A percentile compares a stretch with the other conserved stretches of the same genome.
phyloP scores from a whole-genome alignment of 2,329 filamentous ascomycete genomes.

The Xenoacremonium recifei region DNA sequence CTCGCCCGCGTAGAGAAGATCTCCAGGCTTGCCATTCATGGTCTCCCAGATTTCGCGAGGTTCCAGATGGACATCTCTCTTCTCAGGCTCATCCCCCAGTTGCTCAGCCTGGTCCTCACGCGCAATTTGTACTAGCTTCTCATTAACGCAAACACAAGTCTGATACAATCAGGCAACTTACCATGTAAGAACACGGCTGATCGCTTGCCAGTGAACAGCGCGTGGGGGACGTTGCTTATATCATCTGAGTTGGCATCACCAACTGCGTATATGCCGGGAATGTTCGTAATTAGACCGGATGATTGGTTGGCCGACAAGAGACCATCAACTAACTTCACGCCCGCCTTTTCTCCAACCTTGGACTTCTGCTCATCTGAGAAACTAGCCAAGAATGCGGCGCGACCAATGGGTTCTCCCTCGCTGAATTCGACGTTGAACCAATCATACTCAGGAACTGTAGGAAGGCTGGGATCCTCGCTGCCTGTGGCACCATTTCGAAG shows the following conservation, averaged over 20 bases:
- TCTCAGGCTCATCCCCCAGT: slow-evolving; percentile 25
- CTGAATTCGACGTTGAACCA: slow-evolving; percentile 54
- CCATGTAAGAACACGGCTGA: slow-evolving; percentile 57
- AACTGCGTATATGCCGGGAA: slow-evolving; percentile 55
- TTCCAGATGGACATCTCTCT: slow-evolving; percentile 32
- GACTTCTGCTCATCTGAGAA: slow-evolving; percentile 49
- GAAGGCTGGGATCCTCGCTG: slow-evolving; percentile 38
- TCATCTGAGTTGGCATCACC: slow-evolving; percentile 61
- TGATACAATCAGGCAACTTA: slow-evolving; percentile 30
- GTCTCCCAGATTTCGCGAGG: slow-evolving; percentile 43
- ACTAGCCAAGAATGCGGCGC: slow-evolving; percentile 52
- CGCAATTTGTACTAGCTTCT: slow-evolving; percentile 37
- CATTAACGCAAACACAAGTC: slow-evolving; percentile 1
- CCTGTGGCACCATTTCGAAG: slow-evolving; percentile 39
- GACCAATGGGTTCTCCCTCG: slow-evolving; percentile 41
- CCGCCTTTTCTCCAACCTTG: slow-evolving; percentile 43
- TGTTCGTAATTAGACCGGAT: slow-evolving; percentile 49
- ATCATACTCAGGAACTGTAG: slow-evolving; percentile 49
- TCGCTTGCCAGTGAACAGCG: slow-evolving; percentile 58
- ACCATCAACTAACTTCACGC: slow-evolving; percentile 43
- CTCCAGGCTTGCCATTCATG: slow-evolving; percentile 42
- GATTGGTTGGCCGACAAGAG: slow-evolving; percentile 41
- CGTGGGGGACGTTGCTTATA: slow-evolving; percentile 60
- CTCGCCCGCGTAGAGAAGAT: slow-evolving; percentile 46
- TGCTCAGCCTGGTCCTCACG: slow-evolving; percentile 36